These are phyloP conservation scores for Brassica rapa DNA, from an alignment of 345 rosid species.

Conservation along the genomic window DNA sequence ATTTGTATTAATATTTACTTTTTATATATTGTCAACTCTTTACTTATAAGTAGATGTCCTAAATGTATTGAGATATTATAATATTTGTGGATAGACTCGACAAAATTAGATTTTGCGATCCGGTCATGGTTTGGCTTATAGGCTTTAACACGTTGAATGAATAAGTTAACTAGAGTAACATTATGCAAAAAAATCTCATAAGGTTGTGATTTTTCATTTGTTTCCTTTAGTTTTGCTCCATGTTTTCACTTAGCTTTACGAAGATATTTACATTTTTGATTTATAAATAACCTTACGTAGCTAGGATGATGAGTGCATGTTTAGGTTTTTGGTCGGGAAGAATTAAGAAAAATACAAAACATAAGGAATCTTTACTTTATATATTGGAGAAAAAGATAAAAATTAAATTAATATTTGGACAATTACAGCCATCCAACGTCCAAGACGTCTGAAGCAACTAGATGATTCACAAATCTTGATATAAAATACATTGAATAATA, in stretches of 20 bases:
- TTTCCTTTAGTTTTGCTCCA: not conserved
- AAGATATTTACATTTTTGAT: not conserved
- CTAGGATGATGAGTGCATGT: not conserved
- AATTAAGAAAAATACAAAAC: slow-evolving; percentile 62
- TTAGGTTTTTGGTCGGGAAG: slow-evolving; percentile 55
- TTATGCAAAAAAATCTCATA: not conserved
- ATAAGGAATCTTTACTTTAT: slow-evolving; percentile 60
- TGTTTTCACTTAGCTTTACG: not conserved
- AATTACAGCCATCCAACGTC: slow-evolving; percentile 23
- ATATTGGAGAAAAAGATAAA: not conserved
- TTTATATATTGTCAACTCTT: not conserved
- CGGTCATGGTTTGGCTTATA: not conserved
- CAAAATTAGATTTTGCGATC: not conserved
- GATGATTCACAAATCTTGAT: not conserved
- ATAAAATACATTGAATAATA: not conserved
- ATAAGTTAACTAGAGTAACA: not conserved
- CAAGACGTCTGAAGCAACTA: slow-evolving; percentile 32
- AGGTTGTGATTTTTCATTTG: not conserved
- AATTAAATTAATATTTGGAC: not conserved
- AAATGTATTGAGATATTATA: not conserved
- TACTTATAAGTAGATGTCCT: not conserved
- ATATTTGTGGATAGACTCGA: not conserved
- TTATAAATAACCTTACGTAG: not conserved
- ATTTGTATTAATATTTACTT: not conserved
- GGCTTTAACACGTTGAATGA: not conserved